Evolutionary conservation across 176 grass and related monocot genomes (phyloP), one percentile per base, ranked within the genome.

Genomic region (Secale cereale): DNA sequence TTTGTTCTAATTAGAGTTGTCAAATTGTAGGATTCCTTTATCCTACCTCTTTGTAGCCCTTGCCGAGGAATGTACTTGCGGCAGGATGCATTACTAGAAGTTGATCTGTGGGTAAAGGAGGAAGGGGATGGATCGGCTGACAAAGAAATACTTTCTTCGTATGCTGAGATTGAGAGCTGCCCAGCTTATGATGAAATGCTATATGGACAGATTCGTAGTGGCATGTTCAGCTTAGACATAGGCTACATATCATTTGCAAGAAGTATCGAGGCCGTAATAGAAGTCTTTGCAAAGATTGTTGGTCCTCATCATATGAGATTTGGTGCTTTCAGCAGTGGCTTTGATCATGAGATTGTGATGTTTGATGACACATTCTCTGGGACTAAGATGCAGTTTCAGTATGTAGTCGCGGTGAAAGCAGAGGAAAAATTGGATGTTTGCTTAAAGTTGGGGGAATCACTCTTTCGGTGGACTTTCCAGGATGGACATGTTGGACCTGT

Each of bases 281-380:
- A 66, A 32, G 29, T 66, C 15, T 33, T 10, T 19, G 29, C 64
- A 66, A 27, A 66, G 64, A 29, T 66, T 66, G 64, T 33, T 16
- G 5, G 16, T 20, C 15, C 64, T 66, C 64, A 33, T 64, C 19
- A 64, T 64, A 16, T 75, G 37, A 74, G 39, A 74, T 83, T 75
- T 27, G 14, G 2, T 64, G 81, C 70, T 63, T 75, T 23, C 26
- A 64, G 56, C 37, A 62, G 57, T 33, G 60, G 26, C 60, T 83
- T 83, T 64, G 81, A 64, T 33, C 11, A 62, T 0, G 45, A 70
- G 64, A 75, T 83, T 62, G 10, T 75, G 30, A 7, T 83, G 40
- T 83, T 74, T 4, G 26, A 83, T 27, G 56, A 39, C 6, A 74
- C 61, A 29, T 19, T 64, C 19, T 8, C 16, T 32, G 64, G 40